Percentiles rank a stretch among this genome's conserved stretches.
phyloP scores from a whole-genome alignment of 2,329 filamentous ascomycete genomes.

The Juglanconis oblonga region DNA sequence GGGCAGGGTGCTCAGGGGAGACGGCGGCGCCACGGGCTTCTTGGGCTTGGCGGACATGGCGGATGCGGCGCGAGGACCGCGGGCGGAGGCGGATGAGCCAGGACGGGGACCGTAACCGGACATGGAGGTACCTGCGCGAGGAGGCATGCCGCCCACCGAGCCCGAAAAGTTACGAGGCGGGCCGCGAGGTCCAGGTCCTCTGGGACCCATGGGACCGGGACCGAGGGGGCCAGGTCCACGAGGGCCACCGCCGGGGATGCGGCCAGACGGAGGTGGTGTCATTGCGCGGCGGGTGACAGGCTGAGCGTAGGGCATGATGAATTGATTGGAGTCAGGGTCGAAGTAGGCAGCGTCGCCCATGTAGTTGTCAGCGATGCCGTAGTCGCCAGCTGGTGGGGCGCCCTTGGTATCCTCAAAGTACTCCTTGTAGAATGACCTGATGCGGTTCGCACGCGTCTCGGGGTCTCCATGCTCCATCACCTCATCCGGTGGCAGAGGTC shows the following conservation, averaged over 20 bases:
- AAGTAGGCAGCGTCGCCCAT: constrained; percentile 66
- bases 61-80: constrained; percentile 47
- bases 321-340: constrained; percentile 65
- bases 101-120: constrained; percentile 30
- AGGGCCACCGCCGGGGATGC: constrained; percentile 37
- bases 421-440: constrained; percentile 98
- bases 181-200: constrained; percentile 18
- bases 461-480: constrained; percentile 79
- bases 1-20: constrained; percentile 71
- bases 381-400: constrained; percentile 45
- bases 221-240: constrained; percentile 27
- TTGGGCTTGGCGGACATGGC: constrained; percentile 39
- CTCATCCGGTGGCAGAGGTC: constrained; percentile 84
- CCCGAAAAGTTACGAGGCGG: constrained; percentile 40
- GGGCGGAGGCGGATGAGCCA: constrained; percentile 31
- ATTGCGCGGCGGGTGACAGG: constrained; percentile 86
- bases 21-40: constrained; percentile 65
- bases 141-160: constrained; percentile 42
- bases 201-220: constrained; percentile 12
- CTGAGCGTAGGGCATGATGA: constrained; percentile 80
- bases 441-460: constrained; percentile 90
- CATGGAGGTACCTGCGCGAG: constrained; percentile 43
- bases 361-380: constrained; percentile 54
- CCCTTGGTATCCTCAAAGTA: constrained; percentile 87
- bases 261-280: constrained; percentile 77